A percentile compares a stretch with the other conserved stretches of the same genome.
Evolutionary conservation across 2,329 filamentous ascomycete genomes (phyloP).

Genomic region (Xylaria sp.): DNA sequence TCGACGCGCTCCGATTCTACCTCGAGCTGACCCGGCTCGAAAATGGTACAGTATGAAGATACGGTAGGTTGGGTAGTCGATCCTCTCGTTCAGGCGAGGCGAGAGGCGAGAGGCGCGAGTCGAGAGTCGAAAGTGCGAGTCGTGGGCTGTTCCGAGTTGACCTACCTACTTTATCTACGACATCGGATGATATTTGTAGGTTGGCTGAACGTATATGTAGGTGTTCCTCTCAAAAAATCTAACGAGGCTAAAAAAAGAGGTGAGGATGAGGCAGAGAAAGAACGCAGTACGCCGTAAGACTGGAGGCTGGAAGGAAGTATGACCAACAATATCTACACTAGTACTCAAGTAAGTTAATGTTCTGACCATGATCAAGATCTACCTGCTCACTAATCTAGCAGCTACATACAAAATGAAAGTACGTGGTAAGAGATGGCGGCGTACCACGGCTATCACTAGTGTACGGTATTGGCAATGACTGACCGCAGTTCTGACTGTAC

Average conservation of each 20-base stretch:
- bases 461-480: too few species aligned
- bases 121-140: constrained; percentile 8
- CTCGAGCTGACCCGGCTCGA: constrained; percentile 5
- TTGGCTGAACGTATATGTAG: constrained; percentile 10
- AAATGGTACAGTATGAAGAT: constrained; percentile 7
- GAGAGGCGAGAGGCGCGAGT: neutral
- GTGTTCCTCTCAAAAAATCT: neutral
- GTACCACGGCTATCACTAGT: neutral
- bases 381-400: too few species aligned
- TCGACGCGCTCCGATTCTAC: constrained; percentile 7
- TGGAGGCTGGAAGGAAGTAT: neutral
- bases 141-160: constrained; percentile 11
- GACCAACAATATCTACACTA: neutral
- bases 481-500: too few species aligned
- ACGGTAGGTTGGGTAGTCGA: neutral
- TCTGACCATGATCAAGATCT: too few species aligned
- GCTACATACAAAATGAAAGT: too few species aligned
- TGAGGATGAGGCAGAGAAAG: neutral
- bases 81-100: neutral
- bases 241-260: neutral
- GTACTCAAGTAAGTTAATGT: neutral
- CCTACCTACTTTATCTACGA: neutral
- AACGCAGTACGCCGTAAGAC: neutral
- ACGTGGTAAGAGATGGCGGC: neutral
- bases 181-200: constrained; percentile 17